These are phyloP conservation scores for Lactarius hengduanensis DNA, from an alignment of 768 basidiomycete genomes.

Conservation along the genomic window DNA sequence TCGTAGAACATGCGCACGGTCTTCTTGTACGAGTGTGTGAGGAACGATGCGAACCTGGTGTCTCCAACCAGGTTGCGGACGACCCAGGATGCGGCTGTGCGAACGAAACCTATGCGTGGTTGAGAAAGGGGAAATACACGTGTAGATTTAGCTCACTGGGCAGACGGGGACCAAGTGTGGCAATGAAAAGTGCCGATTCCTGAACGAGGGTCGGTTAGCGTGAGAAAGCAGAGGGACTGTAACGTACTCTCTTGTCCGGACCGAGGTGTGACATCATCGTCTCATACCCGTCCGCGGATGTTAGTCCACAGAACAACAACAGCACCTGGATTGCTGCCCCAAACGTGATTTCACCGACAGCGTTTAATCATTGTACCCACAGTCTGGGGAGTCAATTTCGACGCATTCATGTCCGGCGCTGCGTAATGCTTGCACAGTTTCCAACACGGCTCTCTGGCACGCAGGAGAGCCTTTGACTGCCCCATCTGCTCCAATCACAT, in stretches of 20 bases:
- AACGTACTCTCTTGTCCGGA: conserved; percentile 23
- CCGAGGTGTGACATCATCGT: conserved; percentile 24
- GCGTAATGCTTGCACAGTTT: conserved; percentile 39
- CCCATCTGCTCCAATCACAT: background rate
- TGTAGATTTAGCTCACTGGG: conserved; percentile 5
- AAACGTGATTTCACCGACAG: too few relatives aligned
- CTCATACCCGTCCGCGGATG: conserved; percentile 26
- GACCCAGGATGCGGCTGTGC: conserved; percentile 9
- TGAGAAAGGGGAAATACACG: background rate
- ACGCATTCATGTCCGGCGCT: conserved; percentile 44
- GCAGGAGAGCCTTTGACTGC: conserved; percentile 27
- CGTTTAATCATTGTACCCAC: conserved; percentile 8
- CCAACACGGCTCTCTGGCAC: conserved; percentile 38
- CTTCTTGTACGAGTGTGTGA: conserved; percentile 9
- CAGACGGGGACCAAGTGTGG: conserved; percentile 23
- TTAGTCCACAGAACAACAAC: conserved; percentile 15
- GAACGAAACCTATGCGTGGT: conserved; percentile 18
- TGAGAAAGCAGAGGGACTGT: background rate
- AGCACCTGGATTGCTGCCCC: conserved; percentile 9
- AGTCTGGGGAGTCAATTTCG: conserved; percentile 36
- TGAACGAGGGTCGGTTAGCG: background rate
- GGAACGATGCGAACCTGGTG: conserved; percentile 19
- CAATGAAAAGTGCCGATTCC: conserved; percentile 25
- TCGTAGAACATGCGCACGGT: conserved; percentile 21
- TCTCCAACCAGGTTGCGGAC: conserved; percentile 18